Evolutionary conservation across 495 filamentous ascomycete genomes (phyloP).

Genomic region (Podospora appendiculata): DNA sequence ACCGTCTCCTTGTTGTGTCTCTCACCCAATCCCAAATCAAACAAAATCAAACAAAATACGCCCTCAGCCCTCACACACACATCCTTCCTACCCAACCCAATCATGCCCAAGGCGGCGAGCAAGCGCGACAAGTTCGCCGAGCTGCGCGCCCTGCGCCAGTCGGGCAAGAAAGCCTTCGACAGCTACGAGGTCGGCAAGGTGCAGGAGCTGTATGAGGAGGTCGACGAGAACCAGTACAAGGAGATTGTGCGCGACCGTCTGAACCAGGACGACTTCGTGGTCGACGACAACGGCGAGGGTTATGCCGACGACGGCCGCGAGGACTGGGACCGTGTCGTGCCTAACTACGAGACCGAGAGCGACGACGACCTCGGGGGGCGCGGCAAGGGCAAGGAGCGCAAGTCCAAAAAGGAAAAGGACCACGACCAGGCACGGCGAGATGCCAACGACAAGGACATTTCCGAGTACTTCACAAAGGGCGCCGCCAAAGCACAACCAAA

Average conservation of each 20-base stretch:
- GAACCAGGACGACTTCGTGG: constrained; percentile 93
- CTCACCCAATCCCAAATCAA: not conserved
- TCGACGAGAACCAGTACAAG: constrained; percentile 96
- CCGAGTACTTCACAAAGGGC: constrained; percentile 84
- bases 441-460: constrained; percentile 83
- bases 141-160: constrained; percentile 72
- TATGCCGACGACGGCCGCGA: constrained; percentile 97
- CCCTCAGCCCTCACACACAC: too few relatives aligned
- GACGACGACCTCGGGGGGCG: constrained; percentile 50
- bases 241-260: constrained; percentile 85
- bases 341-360: constrained; percentile 61
- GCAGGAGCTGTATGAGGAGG: constrained; percentile 85
- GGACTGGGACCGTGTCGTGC: constrained; percentile 79
- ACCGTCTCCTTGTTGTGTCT: too few relatives aligned
- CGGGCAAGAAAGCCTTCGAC: constrained; percentile 83
- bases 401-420: constrained; percentile 78
- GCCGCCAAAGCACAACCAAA: constrained; percentile 59
- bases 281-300: constrained; percentile 87
- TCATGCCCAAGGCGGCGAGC: constrained; percentile 37
- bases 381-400: constrained; percentile 39
- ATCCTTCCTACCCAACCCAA: too few relatives aligned
- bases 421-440: constrained; percentile 82
- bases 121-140: constrained; percentile 59
- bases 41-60: too few relatives aligned
- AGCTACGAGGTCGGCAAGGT: constrained; percentile 85